Evolutionary conservation across 805 yeast species (phyloP).

Genomic region (Metschnikowia lachancei): DNA sequence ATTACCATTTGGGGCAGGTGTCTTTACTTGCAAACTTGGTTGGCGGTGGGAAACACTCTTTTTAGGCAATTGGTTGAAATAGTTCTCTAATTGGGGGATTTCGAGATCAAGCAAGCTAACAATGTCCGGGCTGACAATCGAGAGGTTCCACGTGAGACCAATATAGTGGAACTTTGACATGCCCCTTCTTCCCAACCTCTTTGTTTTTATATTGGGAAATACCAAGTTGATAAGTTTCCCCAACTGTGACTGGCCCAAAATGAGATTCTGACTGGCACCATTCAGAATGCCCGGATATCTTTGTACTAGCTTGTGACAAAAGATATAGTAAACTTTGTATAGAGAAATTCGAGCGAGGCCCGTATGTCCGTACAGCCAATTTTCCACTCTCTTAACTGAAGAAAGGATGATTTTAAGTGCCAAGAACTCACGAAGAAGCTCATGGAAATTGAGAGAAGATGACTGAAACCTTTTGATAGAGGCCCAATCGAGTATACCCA

Average conservation of each 20-base stretch:
- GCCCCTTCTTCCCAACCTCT: conserved; percentile 42
- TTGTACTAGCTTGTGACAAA: conserved; percentile 40
- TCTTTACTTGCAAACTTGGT: no score
- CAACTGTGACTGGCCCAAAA: conserved; percentile 40
- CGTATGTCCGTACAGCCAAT: background rate
- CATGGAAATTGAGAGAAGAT: conserved; percentile 39
- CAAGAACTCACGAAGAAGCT: conserved; percentile 38
- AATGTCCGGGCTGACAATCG: conserved; percentile 32
- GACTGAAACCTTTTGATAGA: conserved; percentile 22
- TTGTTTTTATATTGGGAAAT: conserved; percentile 36
- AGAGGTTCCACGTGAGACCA: conserved; percentile 41
- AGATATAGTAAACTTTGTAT: conserved; percentile 39
- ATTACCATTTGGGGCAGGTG: no score
- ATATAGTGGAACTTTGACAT: conserved; percentile 43
- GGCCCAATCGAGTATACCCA: background rate
- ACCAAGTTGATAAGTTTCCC: conserved; percentile 43
- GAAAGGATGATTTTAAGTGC: conserved; percentile 35
- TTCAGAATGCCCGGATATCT: conserved; percentile 34
- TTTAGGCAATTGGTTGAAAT: conserved; percentile 11
- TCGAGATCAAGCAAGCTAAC: conserved; percentile 33
- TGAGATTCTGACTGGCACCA: conserved; percentile 31
- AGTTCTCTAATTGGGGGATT: conserved; percentile 30
- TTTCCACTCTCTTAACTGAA: conserved; percentile 16
- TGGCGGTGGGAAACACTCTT: background rate
- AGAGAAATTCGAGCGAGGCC: conserved; percentile 35